Base-by-base conservation (phyloP, 306 rosid species). In the Pyrus pyrifolia region DNA sequence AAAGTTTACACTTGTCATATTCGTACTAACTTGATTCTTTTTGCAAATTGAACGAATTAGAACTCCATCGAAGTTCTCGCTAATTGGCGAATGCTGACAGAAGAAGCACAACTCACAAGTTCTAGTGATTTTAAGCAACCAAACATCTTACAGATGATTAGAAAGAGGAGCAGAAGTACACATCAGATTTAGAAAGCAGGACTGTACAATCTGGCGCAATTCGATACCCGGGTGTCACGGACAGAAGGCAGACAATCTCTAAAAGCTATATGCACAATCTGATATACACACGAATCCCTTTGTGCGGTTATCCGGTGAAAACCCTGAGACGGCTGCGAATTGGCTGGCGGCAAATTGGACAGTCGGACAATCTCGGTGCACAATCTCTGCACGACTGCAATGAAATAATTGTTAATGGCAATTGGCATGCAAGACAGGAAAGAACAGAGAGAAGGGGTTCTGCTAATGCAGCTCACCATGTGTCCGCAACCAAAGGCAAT, bases 401-500 rank as follows among this genome's bases (percentile, higher is more conserved):
- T 70, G 45, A 69, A 77, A 46, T 45, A 58, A 27, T 21, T 9
- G 73, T 79, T 33, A 72, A 62, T 25, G 58, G 22, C 30, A 71
- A 64, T 49, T 25, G 58, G 22, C 30, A 71, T 9, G 14, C 29
- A 63, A 66, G 18, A 3, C n/a, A 30, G 52, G 30, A 55, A 70
- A 0, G n/a, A 65, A 69, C 49, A 29, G 10, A 59, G 27, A 21
- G 21, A 21, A 64, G 19, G 22, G 18, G 61, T 78, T 71, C 40
- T n/a, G 31, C 66, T 46, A 67, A n/a, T 42, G 76, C 46, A 71
- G 70, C 91, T 85, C 79, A 93, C 97, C 98, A 90, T 81, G 89
- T 94, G 98, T 15, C 97, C 96, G 76, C 97, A 94, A 42, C 85
- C 87, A 74, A 94, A 94, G 6, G 98, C 98, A 81, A 87, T 71